Percentiles rank a stretch among this genome's conserved stretches.
Conservation (phyloP, 495 filamentous ascomycete species). For the Cladorrhinum samala region DNA sequence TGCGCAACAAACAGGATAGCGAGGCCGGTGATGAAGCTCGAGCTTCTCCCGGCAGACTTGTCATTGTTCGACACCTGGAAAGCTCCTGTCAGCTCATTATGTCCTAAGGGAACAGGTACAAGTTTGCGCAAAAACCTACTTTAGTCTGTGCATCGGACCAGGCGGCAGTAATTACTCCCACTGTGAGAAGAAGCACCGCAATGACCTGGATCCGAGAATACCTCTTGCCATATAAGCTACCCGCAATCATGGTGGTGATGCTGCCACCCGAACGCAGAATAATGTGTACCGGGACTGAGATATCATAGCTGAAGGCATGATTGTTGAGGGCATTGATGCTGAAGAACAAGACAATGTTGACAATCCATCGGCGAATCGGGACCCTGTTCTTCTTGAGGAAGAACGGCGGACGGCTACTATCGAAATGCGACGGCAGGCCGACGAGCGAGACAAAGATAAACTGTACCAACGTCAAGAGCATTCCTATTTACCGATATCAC, state of each 20-base stretch:
- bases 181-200: conserved; percentile 72
- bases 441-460: conserved; percentile 80
- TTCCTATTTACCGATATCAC: conserved; percentile 45
- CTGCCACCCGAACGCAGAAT: conserved; percentile 92
- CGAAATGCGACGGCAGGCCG: conserved; percentile 66
- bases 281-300: conserved; percentile 94
- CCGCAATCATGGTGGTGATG: conserved; percentile 86
- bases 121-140: conserved; percentile 39
- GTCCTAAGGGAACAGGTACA: not conserved
- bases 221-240: conserved; percentile 73
- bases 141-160: conserved; percentile 82
- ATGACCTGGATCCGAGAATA: conserved; percentile 76
- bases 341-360: conserved; percentile 89
- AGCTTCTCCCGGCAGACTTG: conserved; percentile 19
- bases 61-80: conserved; percentile 26
- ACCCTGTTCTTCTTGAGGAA: conserved; percentile 74
- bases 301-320: conserved; percentile 93
- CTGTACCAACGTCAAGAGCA: conserved; percentile 89
- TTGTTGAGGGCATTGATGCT: conserved; percentile 93
- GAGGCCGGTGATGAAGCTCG: conserved; percentile 66
- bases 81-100: conserved; percentile 14
- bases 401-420: conserved; percentile 51
- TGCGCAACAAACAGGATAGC: conserved; percentile 82
- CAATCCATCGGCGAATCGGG: conserved; percentile 74
- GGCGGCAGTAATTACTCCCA: conserved; percentile 79